These are phyloP conservation scores for Cercospora berteroae DNA, from an alignment of 2,329 filamentous ascomycete species.

Conservation along the genomic window DNA sequence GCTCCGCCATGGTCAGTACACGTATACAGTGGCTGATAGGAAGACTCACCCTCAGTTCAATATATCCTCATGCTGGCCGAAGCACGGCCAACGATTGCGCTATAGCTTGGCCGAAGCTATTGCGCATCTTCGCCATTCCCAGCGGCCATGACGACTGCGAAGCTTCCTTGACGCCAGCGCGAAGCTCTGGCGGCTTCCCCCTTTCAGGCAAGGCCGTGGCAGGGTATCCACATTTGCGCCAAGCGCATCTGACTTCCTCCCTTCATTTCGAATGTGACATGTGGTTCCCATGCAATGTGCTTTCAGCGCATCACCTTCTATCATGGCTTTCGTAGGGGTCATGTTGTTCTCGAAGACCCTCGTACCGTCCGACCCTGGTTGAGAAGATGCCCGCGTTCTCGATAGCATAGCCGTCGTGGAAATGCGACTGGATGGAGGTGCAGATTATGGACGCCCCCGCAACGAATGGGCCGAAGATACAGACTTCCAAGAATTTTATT, in stretches of 20 bases:
- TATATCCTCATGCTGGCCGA: constrained; percentile 11
- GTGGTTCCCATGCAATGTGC: background rate
- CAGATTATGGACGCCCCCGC: background rate
- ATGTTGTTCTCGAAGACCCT: background rate
- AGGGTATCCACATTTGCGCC: background rate
- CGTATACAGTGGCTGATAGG: background rate
- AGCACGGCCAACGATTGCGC: constrained; percentile 16
- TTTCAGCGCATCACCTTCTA: background rate
- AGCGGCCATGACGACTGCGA: constrained; percentile 15
- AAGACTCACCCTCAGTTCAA: constrained; percentile 7
- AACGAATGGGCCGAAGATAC: background rate
- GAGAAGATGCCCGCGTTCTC: background rate
- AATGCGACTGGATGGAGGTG: background rate
- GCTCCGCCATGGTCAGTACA: constrained; percentile 24
- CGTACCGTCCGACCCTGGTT: background rate
- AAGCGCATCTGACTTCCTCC: background rate
- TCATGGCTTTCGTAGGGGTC: background rate
- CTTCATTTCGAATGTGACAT: background rate
- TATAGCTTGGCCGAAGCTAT: constrained; percentile 26
- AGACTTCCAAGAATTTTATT: background rate
- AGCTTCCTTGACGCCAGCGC: constrained; percentile 2
- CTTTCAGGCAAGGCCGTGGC: background rate
- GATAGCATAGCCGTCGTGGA: background rate
- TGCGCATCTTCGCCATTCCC: constrained; percentile 21
- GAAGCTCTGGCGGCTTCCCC: constrained; percentile 4